Base-by-base conservation (phyloP, 768 basidiomycete species). In the Russula sp. region DNA sequence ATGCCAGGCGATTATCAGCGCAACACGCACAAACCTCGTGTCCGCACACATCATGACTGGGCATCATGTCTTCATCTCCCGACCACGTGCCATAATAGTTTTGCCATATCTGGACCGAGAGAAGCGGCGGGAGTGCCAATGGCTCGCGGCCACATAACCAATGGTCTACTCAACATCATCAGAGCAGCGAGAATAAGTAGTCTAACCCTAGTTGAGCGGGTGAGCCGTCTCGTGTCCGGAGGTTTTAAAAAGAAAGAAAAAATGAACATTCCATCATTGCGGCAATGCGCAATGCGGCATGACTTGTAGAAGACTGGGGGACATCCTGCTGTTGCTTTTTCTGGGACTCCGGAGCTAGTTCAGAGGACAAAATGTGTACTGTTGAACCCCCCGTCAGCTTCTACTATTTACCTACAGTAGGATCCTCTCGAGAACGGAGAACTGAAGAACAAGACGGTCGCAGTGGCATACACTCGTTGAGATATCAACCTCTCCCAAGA, bases 1-100 rank as follows among this genome's bases (percentile, higher is more conserved):
- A 53, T 47, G 53, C 47, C 34, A 27, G 63, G 54, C n/a, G 58
- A 60, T 48, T 55, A 64, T 51, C 59, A 56, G 47, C 11, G n/a
- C n/a, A 51, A 60, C 63, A 64, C 42, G 59, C 63, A 18, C 54
- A 60, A 64, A 56, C 63, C 63, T 64, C 63, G 16, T 64, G 63
- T 56, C 20, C 18, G 47, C 6, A 5, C 47, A n/a, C 47, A 48
- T 48, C 47, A 47, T 48, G 47, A 48, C 47, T 7, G 20, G 47
- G 11, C 47, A 48, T 27, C 16, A 48, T 8, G 11, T 13, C 22
- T 44, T 31, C 53, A 59, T 35, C 11, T 27, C 20, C 5, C 4
- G 35, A 11, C 59, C 63, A 64, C 54, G 56, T 64, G 54, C 55
- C 54, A 50, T 27, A 32, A 27, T 20, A 13, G 27, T 22, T 20